phyloP scores from a whole-genome alignment of 768 basidiomycete genomes.

The Hortiboletus campestris region DNA sequence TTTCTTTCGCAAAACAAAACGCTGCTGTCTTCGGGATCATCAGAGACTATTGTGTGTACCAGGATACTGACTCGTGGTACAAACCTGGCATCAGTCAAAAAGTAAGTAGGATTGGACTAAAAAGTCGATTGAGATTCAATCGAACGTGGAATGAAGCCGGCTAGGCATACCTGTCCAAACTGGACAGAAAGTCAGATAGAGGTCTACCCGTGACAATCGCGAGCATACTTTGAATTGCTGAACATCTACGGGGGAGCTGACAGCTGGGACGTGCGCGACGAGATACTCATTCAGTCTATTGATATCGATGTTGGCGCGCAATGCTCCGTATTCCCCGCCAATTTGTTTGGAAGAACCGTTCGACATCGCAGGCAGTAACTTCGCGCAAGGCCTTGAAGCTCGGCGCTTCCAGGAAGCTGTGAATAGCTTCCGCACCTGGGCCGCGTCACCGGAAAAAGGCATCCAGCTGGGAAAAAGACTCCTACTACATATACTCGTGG shows the following conservation, averaged over 20 bases:
- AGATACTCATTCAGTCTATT: slow-evolving; percentile 67
- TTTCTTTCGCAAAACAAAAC: slow-evolving; percentile 90
- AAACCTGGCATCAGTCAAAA: slow-evolving; percentile 76
- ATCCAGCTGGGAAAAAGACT: neutral
- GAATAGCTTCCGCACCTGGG: no score
- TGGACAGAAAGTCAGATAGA: slow-evolving; percentile 30
- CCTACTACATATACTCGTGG: neutral
- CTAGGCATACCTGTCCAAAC: slow-evolving; percentile 78
- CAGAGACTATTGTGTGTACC: neutral
- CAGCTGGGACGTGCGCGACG: slow-evolving; percentile 46
- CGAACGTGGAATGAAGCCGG: neutral
- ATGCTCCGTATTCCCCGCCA: slow-evolving; percentile 73
- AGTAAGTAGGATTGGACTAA: slow-evolving; percentile 96
- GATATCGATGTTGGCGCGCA: slow-evolving; percentile 69
- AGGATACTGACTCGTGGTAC: slow-evolving; percentile 19
- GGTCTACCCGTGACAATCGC: neutral
- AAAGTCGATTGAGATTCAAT: neutral
- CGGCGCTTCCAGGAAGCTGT: no score
- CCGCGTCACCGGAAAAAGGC: neutral
- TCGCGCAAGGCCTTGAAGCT: no score
- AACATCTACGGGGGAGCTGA: slow-evolving; percentile 66
- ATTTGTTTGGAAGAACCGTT: slow-evolving; percentile 41
- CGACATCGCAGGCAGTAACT: slow-evolving; percentile 17
- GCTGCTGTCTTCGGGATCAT: slow-evolving; percentile 40
- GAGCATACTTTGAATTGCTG: slow-evolving; percentile 88